phyloP scores from a whole-genome alignment of 176 grass and related monocot genomes.

The Cenchrus americanus region DNA sequence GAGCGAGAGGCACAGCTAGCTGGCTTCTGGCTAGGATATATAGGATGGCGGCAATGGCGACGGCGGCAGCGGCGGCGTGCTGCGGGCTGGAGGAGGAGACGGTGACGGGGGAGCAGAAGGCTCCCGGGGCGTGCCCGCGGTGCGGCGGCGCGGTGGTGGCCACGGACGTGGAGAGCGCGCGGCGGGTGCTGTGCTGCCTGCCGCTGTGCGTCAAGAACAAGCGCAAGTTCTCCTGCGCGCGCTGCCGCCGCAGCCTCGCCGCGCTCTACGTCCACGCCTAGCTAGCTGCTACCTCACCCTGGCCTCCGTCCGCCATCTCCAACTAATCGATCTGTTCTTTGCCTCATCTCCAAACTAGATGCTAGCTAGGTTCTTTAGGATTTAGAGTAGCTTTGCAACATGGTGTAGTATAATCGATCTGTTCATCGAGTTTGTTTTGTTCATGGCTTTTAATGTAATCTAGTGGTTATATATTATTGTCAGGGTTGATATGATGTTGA shows the following conservation, averaged over 20 bases:
- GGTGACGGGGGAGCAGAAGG: slow-evolving; percentile 53
- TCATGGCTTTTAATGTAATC: too few relatives aligned
- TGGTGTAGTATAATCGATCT: background rate
- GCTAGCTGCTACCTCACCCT: background rate
- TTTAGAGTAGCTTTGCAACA: too few relatives aligned
- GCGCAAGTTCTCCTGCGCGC: slow-evolving; percentile 64
- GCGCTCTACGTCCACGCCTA: slow-evolving; percentile 34
- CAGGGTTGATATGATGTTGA: background rate
- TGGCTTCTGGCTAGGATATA: too few relatives aligned
- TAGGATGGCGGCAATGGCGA: background rate
- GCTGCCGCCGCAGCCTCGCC: slow-evolving; percentile 65
- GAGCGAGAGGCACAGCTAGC: too few relatives aligned
- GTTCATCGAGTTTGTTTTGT: background rate
- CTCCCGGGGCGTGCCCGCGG: slow-evolving; percentile 70
- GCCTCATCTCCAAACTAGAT: too few relatives aligned
- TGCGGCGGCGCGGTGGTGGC: slow-evolving; percentile 71
- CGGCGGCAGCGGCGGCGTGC: slow-evolving; percentile 31
- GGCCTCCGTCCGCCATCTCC: background rate
- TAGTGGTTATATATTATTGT: too few relatives aligned
- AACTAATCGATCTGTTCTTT: too few relatives aligned
- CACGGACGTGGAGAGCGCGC: slow-evolving; percentile 55
- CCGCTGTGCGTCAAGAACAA: slow-evolving; percentile 68
- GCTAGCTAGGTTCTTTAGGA: too few relatives aligned
- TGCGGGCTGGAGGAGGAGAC: slow-evolving; percentile 58
- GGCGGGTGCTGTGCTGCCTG: slow-evolving; percentile 67